phyloP scores from a whole-genome alignment of 106 monocot genomes.

The Apostasia ramifera region DNA sequence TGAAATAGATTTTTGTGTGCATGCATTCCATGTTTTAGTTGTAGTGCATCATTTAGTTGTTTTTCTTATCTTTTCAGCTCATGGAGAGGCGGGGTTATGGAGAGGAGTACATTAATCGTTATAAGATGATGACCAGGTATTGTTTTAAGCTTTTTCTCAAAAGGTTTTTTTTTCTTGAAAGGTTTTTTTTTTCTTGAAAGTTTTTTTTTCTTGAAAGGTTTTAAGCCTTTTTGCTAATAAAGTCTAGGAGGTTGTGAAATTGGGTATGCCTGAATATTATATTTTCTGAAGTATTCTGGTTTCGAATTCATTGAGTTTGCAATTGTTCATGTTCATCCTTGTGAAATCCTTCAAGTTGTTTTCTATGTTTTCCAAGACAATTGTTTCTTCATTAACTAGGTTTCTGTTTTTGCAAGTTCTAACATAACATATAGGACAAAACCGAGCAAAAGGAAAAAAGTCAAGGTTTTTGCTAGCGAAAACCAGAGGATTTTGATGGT shows the following conservation, averaged over 20 bases:
- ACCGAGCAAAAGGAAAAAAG: too few relatives aligned
- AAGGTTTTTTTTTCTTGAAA: background rate
- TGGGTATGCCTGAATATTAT: background rate
- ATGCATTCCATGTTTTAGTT: too few relatives aligned
- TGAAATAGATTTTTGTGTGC: too few relatives aligned
- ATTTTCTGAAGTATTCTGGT: background rate
- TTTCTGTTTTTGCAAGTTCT: too few relatives aligned
- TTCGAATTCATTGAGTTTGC: background rate
- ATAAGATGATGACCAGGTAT: constrained; percentile 99
- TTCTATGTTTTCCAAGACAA: too few relatives aligned
- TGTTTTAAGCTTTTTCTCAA: background rate
- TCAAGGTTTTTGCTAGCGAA: too few relatives aligned
- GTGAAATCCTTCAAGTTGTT: too few relatives aligned
- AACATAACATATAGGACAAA: too few relatives aligned
- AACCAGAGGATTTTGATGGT: too few relatives aligned
- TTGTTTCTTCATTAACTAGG: too few relatives aligned
- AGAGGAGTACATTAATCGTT: constrained; percentile 92
- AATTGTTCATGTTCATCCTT: background rate
- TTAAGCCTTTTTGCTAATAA: background rate
- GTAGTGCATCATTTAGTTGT: background rate
- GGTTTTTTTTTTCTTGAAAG: too few relatives aligned
- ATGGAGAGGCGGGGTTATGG: constrained; percentile 96
- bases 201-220: background rate
- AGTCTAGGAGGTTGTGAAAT: background rate
- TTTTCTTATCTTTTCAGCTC: constrained; percentile 40